phyloP scores from a whole-genome alignment of 305 asterid genomes.

The Vinca major region DNA sequence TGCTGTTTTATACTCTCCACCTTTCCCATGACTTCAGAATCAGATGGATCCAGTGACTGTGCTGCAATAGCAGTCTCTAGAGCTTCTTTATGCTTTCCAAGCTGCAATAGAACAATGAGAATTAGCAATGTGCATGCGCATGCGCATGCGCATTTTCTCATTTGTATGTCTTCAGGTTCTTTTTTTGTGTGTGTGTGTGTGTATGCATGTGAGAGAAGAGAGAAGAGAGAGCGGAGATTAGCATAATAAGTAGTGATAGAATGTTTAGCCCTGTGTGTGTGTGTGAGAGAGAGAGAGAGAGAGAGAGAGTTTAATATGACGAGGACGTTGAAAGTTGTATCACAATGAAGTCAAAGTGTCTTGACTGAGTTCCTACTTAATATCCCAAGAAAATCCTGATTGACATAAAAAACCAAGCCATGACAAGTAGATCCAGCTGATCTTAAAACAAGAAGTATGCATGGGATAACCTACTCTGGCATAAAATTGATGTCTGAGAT shows the following conservation, averaged over 20 bases:
- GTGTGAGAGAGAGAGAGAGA: not conserved
- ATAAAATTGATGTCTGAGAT: slow-evolving; percentile 5
- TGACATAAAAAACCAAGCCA: not conserved
- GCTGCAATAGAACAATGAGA: slow-evolving; percentile 33
- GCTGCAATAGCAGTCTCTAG: slow-evolving; percentile 74
- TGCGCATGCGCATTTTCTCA: not conserved
- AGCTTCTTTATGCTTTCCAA: slow-evolving; percentile 74
- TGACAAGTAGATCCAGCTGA: not conserved
- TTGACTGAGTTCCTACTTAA: not conserved
- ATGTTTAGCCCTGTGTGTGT: too few species aligned
- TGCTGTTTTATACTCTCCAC: slow-evolving; percentile 54
- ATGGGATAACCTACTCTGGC: not conserved
- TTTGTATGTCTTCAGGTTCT: too few species aligned
- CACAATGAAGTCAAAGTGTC: not conserved
- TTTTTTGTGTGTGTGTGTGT: too few species aligned
- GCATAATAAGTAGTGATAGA: too few species aligned
- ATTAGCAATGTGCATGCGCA: not conserved
- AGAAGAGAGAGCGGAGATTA: too few species aligned
- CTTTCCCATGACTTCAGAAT: slow-evolving; percentile 51
- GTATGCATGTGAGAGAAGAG: too few species aligned
- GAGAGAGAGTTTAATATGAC: not conserved
- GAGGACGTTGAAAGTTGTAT: not conserved
- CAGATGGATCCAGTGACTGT: slow-evolving; percentile 54
- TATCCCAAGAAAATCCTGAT: not conserved
- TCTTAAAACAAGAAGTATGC: not conserved